These are phyloP conservation scores for Penicillium robsamsonii DNA, from an alignment of 495 filamentous ascomycete species.

Conservation along the genomic window DNA sequence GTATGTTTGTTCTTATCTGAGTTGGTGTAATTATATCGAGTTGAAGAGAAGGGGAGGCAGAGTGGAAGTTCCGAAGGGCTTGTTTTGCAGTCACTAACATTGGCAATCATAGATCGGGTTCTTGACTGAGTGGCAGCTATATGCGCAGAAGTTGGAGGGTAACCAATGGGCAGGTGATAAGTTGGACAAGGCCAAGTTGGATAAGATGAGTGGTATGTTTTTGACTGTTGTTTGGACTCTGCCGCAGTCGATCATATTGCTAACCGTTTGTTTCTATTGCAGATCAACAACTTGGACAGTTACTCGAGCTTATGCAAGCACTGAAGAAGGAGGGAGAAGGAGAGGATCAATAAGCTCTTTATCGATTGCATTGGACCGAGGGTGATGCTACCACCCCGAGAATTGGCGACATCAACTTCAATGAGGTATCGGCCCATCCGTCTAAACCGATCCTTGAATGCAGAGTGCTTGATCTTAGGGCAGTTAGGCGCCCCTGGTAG, in stretches of 20 bases:
- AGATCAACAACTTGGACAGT: conserved; percentile 92
- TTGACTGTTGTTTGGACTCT: conserved; percentile 9
- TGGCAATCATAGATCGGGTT: conserved; percentile 76
- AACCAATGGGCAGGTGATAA: conserved; percentile 76
- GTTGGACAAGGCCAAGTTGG: conserved; percentile 72
- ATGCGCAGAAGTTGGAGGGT: conserved; percentile 87
- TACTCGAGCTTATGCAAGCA: conserved; percentile 90
- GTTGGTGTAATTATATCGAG: not conserved
- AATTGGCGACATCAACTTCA: not conserved
- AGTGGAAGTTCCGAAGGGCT: not conserved
- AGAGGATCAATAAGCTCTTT: conserved; percentile 17
- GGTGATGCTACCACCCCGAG: not conserved
- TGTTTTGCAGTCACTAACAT: conserved; percentile 13
- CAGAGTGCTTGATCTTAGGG: not conserved
- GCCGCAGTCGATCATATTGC: conserved; percentile 5
- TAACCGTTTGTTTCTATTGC: conserved; percentile 8
- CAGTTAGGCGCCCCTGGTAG: not conserved
- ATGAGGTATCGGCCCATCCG: not conserved
- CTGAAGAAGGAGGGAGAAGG: conserved; percentile 50
- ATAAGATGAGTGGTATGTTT: conserved; percentile 89
- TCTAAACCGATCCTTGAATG: not conserved
- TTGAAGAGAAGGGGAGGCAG: not conserved
- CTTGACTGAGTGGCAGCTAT: conserved; percentile 92
- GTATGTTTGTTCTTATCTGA: conserved; percentile 45
- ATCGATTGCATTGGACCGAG: not conserved